Conservation (phyloP, 1,284 basidiomycete species). For the Athelia psychrophila region DNA sequence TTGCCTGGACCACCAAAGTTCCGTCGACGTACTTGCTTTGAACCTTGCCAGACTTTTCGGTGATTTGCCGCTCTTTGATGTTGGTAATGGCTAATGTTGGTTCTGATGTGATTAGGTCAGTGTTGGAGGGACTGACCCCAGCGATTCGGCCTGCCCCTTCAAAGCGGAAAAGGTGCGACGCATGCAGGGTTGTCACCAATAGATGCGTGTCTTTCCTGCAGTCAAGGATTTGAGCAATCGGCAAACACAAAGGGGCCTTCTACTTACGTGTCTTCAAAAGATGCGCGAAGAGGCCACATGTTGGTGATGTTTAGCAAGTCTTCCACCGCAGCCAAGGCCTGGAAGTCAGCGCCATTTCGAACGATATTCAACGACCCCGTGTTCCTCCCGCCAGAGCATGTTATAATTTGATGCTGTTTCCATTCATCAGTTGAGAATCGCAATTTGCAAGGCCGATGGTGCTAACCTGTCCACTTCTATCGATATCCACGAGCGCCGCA, state of each 20-base stretch:
- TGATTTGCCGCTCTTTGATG: conserved; percentile 35
- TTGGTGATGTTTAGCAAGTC: conserved; percentile 57
- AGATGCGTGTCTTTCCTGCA: conserved; percentile 51
- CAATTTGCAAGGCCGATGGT: conserved; percentile 1
- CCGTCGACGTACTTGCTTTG: conserved; percentile 50
- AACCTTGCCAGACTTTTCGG: conserved; percentile 19
- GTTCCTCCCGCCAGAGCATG: conserved; percentile 85
- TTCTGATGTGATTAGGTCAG: conserved; percentile 42
- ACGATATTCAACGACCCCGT: conserved; percentile 82
- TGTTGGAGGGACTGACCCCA: conserved; percentile 32
- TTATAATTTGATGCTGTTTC: conserved; percentile 75
- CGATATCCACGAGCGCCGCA: conserved; percentile 74
- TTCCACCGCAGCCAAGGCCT: conserved; percentile 60
- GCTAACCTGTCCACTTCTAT: conserved; percentile 72
- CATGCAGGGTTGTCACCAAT: conserved; percentile 53
- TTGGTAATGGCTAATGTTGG: conserved; percentile 71
- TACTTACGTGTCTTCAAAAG: conserved; percentile 51
- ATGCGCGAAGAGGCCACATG: conserved; percentile 64
- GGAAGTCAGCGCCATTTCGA: conserved; percentile 83
- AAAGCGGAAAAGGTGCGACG: conserved; percentile 52
- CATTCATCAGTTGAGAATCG: conserved; percentile 11
- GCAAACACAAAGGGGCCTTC: not conserved
- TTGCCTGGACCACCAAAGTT: conserved; percentile 69
- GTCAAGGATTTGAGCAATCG: conserved; percentile 1
- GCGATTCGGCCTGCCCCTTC: conserved; percentile 35